Base-by-base conservation (phyloP, 371 early-diverging fungal genomes). In the Sporodiniella umbellata region DNA sequence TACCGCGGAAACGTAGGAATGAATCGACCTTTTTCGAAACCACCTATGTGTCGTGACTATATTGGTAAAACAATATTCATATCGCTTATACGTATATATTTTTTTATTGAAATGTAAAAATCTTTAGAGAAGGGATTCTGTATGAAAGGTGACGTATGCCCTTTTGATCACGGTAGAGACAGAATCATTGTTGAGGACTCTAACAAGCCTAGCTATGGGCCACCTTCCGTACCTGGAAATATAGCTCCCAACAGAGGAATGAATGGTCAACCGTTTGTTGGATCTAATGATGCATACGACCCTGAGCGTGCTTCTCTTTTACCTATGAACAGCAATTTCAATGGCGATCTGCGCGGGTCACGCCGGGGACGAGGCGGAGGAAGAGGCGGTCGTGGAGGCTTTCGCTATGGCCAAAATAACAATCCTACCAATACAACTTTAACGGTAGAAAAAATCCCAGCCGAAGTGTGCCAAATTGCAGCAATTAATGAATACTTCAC, bases 91-190 rank as follows among this genome's bases (percentile, higher is more conserved):
- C 12, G 10, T 8, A 21, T 42, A 23, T 40, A 17, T 48, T 30
- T 15, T 33, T 24, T 2, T 39, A 17, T 24, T 48, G 38, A n/a
- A n/a, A n/a, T 14, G 12, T 22, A 3, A 7, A 28, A 10, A 28
- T 7, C 30, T 30, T 26, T 33, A 66, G 59, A 89, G 53, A 80
- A 82, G 48, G 93, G 93, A 28, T 87, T 69, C 50, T 93, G 93
- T 58, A 72, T 86, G 71, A 85, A 90, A 30, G 93, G 92, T 7
- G 88, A 91, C 38, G 63, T 78, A 53, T 93, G 93, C 51, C 87
- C 85, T 0, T 93, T 76, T 58, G 88, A 89, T 51, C 93, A 93
- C 59, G 86, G 86, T 18, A 71, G 70, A 12, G 89, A 89, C 58
- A 70, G 84, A 54, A 88, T 89, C 31, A 82, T 88, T 25, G 78